These are phyloP conservation scores for Xylaria sp. DNA, from an alignment of 2,329 filamentous ascomycete species.

Conservation along the genomic window DNA sequence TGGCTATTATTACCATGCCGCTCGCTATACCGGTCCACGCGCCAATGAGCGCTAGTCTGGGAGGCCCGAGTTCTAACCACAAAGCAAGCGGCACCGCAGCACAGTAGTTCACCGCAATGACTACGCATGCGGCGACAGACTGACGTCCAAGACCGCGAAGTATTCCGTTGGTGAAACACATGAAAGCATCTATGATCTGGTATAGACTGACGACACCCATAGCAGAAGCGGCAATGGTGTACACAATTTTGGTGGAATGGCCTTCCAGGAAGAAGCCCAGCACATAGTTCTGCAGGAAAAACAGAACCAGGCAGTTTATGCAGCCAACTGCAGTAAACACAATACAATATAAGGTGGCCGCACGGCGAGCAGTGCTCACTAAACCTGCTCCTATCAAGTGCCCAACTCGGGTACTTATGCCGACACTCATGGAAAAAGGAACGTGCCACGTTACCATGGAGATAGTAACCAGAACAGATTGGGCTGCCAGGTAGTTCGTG, in stretches of 20 bases:
- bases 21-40: slow-evolving; percentile 52
- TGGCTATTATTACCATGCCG: slow-evolving; percentile 50
- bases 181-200: slow-evolving; percentile 50
- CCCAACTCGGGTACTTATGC: slow-evolving; percentile 56
- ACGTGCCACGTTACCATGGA: slow-evolving; percentile 57
- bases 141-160: slow-evolving; percentile 55
- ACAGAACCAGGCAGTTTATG: slow-evolving; percentile 50
- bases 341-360: slow-evolving; percentile 47
- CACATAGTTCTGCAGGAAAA: slow-evolving; percentile 47
- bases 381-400: slow-evolving; percentile 56
- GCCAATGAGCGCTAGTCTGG: slow-evolving; percentile 48
- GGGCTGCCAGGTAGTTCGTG: slow-evolving; percentile 56
- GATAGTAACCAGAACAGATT: slow-evolving; percentile 55
- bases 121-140: slow-evolving; percentile 52
- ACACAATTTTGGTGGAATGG: slow-evolving; percentile 22
- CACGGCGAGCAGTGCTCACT: slow-evolving; percentile 49
- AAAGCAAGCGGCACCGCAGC: slow-evolving; percentile 53
- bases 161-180: slow-evolving; percentile 52
- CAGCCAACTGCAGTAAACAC: slow-evolving; percentile 50
- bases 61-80: slow-evolving; percentile 53
- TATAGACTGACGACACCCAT: slow-evolving; percentile 51
- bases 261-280: slow-evolving; percentile 51
- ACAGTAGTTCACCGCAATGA: slow-evolving; percentile 53
- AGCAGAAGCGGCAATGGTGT: slow-evolving; percentile 30
- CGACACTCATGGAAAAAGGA: slow-evolving; percentile 56